Base-by-base conservation (phyloP, 2,329 filamentous ascomycete species). In the Colletotrichum filicis region DNA sequence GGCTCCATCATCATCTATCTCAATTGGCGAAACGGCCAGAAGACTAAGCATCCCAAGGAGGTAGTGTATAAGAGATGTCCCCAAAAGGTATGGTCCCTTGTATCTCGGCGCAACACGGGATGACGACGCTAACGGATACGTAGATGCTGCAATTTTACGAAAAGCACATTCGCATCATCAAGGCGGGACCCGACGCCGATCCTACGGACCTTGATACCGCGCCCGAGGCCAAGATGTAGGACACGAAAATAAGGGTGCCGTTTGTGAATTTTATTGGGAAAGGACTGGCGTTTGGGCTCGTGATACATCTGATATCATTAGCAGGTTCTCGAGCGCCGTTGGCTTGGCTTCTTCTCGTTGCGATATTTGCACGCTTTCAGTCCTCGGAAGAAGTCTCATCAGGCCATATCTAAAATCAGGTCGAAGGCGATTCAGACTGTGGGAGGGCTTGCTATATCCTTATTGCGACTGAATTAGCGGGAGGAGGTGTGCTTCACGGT, bases 11-110 rank as follows among this genome's bases (percentile, higher is more conserved):
- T 91, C 37, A 93, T 93, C 1, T 94, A 92, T 76, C 83, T 95
- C 37, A 90, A 90, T 14, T 96, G 94, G 94, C 92, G 91, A 77
- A 91, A 92, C 73, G 91, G 91, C 9, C 86, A 90, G 60, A 95
- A 94, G 84, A 94, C 93, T 1, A 91, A 93, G 78, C 94, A 96
- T 77, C 87, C 90, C 11, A 90, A 94, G 19, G 81, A 86, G 24
- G 87, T 92, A 16, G 88, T 95, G 8, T 94, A 95, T 77, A 88
- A 91, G 78, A 92, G 94, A 76, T 95, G 93, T 76, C 94, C 94
- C 0, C 94, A 96, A 79, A 94, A 92, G 87, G 92, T 93, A 28
- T 14, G 49, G 19, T 22, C 46, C 32, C 14, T 5, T 32, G 53
- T 22, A 14, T 24, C 12, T n/a, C 26, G 12, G 37, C 37, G 12